These are phyloP conservation scores for Microstegium vimineum DNA, from an alignment of 176 grass and related monocot genomes.

Conservation along the genomic window DNA sequence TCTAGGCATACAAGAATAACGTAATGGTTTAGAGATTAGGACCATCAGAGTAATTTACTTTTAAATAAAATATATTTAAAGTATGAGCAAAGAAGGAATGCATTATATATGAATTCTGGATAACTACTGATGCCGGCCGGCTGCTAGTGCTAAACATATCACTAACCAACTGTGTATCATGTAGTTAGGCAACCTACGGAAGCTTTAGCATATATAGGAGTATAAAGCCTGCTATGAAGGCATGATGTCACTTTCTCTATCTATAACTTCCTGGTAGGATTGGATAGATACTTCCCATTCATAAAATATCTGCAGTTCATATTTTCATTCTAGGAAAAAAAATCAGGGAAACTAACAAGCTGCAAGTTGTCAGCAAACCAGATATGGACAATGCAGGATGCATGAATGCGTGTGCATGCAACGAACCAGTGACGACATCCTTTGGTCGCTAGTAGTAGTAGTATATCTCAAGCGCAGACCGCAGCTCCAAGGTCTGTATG, in stretches of 20 bases:
- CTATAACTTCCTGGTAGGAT: neutral
- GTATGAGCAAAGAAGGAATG: neutral
- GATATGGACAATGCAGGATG: no score
- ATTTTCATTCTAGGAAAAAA: neutral
- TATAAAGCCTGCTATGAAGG: neutral
- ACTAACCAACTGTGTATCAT: neutral
- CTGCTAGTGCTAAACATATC: neutral
- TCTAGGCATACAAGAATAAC: no score
- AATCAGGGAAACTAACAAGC: neutral
- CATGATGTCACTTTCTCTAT: conserved; percentile 21
- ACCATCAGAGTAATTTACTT: no score
- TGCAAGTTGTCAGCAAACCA: neutral
- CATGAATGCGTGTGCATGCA: neutral
- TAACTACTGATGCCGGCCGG: neutral
- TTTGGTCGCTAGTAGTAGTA: no score
- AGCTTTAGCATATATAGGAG: conserved; percentile 5
- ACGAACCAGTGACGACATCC: no score
- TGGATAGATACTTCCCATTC: neutral
- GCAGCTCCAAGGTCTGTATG: no score
- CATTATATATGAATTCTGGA: neutral
- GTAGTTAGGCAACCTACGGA: conserved; percentile 8
- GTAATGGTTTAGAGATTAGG: no score
- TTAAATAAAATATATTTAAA: neutral
- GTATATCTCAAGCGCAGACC: no score
- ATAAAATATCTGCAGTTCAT: neutral